These are phyloP conservation scores for Globisporangium sylvaticum DNA, from an alignment of 352 stramenopile genomes.

Conservation along the genomic window DNA sequence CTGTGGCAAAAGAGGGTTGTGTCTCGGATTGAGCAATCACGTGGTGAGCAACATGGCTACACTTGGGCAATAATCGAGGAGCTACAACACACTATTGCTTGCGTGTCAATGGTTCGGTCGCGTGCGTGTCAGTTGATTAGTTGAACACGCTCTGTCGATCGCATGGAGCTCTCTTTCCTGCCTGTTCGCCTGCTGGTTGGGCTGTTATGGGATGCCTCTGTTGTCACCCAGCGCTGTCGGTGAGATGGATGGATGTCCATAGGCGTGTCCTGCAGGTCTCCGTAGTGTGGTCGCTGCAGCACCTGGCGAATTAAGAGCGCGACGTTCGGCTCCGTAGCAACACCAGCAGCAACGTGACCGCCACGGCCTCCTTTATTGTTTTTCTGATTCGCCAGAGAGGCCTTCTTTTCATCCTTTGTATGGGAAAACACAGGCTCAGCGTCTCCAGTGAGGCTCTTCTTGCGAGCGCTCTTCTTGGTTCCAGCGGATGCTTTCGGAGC, in stretches of 20 bases:
- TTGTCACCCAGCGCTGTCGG: background rate
- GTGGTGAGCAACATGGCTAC: background rate
- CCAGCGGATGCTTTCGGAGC: background rate
- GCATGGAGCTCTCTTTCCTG: background rate
- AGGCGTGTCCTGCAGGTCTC: slow-evolving; percentile 23
- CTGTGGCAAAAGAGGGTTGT: background rate
- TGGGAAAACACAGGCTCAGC: background rate
- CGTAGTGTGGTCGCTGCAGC: slow-evolving; percentile 40
- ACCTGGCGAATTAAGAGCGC: slow-evolving; percentile 47
- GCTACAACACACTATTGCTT: background rate
- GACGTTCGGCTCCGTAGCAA: slow-evolving; percentile 20
- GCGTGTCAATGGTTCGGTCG: background rate
- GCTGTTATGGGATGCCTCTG: background rate
- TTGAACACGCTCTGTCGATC: background rate
- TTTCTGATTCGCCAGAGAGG: background rate
- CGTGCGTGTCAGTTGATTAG: slow-evolving; percentile 1
- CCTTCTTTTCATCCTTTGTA: background rate
- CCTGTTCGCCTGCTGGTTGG: background rate
- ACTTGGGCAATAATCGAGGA: background rate
- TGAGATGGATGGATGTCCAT: background rate
- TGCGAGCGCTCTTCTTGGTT: background rate
- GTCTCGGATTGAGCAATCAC: background rate
- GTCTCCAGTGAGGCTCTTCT: slow-evolving; percentile 8
- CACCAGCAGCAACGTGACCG: background rate
- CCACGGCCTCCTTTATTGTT: background rate